A percentile compares a stretch with the other conserved stretches of the same genome.
phyloP scores from a whole-genome alignment of 2,329 filamentous ascomycete genomes.

The Colletotrichum tabaci region DNA sequence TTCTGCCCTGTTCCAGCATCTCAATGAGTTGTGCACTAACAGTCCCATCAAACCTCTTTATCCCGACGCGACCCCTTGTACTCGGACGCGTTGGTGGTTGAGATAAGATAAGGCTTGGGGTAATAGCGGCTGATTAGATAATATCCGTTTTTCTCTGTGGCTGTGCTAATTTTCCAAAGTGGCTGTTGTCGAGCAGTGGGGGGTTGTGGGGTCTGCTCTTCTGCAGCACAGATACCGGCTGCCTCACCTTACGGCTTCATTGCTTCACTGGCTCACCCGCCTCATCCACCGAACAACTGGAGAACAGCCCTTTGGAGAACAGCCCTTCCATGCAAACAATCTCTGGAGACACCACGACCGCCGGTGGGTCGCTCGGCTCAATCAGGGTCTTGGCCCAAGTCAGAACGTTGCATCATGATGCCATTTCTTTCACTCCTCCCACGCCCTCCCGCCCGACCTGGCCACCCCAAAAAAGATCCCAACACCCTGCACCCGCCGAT shows the following conservation, averaged over 20 bases:
- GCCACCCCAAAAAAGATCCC: background rate
- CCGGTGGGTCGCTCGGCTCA: background rate
- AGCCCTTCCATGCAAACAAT: background rate
- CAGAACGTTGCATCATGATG: conserved; percentile 42
- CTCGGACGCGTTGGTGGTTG: background rate
- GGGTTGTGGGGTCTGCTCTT: background rate
- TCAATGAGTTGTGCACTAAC: conserved; percentile 16
- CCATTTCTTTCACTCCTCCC: conserved; percentile 16
- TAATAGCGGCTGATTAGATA: background rate
- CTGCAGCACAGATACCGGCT: background rate
- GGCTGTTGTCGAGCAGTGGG: background rate
- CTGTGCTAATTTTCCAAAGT: background rate
- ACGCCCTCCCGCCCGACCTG: background rate
- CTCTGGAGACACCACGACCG: background rate
- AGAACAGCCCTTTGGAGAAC: background rate
- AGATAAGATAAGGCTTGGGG: conserved; percentile 25
- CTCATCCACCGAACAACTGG: background rate
- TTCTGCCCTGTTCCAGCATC: background rate
- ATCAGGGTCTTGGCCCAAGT: conserved; percentile 30
- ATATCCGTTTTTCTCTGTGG: background rate
- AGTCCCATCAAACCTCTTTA: background rate
- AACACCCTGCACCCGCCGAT: background rate
- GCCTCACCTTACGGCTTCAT: background rate
- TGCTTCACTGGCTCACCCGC: background rate
- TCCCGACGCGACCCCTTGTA: conserved; percentile 8